Evolutionary conservation across 768 basidiomycete genomes (phyloP), one percentile per base, ranked within the genome.

Genomic region (Pilatotrama ljubarskyi): DNA sequence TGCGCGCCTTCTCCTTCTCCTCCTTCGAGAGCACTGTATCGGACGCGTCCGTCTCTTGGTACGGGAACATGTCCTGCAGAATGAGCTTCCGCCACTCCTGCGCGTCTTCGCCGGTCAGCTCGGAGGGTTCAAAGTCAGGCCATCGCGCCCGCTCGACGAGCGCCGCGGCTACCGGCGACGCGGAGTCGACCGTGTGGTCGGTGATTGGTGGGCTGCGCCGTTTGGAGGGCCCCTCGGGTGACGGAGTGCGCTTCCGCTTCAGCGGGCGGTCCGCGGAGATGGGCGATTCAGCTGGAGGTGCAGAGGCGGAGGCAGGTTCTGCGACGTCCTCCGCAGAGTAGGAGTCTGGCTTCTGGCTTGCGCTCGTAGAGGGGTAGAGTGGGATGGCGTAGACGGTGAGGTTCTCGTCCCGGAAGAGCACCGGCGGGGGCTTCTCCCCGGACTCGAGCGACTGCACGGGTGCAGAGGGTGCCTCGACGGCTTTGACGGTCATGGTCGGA

Each of bases 371-470:
- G 14, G 72, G 64, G 6, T 73, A 61, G 47, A 83, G 64, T 4
- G 88, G 81, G 38, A 91, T 76, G 1, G 82, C 79, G 64, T 87
- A 90, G 7, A 92, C 80, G 8, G 81, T 77, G 51, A 93, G 72
- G 64, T 85, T 85, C 10, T 80, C 75, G 67, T 92, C 90, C 55
- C 77, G 74, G 73, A 79, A 90, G 35, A 85, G 73, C 2, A 85
- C 84, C 17, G 74, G 71, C 24, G 73, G 70, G 9, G 74, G 69
- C 3, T 66, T 59, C 13, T 66, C 40, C 0, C 70, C 60, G 5
- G 69, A 32, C 7, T 50, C 18, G 1, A 26, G 6, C 2, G 48
- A 10, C 9, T 41, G 7, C 67, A 44, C 42, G 55, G 58, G 65
- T 71, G 73, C 42, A 74, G 73, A 24, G 2, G 66, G 59, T 14